Base-by-base conservation (phyloP, 352 stramenopile genomes). In the Globisporangium heterothallicum region DNA sequence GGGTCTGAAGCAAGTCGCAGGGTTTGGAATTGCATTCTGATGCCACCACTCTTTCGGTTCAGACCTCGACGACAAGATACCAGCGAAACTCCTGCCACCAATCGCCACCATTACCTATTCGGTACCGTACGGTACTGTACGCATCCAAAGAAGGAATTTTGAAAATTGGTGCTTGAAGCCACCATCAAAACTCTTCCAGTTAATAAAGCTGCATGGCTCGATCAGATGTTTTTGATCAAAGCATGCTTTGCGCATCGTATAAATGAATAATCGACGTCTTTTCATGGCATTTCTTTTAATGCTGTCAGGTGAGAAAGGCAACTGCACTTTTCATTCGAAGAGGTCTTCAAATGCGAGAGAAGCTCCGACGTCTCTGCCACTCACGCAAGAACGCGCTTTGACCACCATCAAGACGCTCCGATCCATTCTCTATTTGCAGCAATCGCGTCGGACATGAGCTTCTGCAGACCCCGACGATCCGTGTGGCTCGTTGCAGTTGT, bases 81-180 rank as follows among this genome's bases (percentile, higher is more conserved):
- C 32, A 38, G 32, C n/a, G 10, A 16, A 10, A 16, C 32, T 38
- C 32, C 32, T 38, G 32, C 32, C n/a, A n/a, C n/a, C 32, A 38
- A 18, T 10, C 32, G 14, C 3, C 10, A 38, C 32, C n/a, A 2
- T 38, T 10, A 18, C 32, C 3, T 38, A n/a, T n/a, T n/a, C n/a
- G 45, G 45, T 25, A 8, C 45, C 41, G 30, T 27, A 25, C 12
- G 30, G 45, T 52, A 42, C 45, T 51, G 45, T 51, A 51, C 45
- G 14, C 18, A 52, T 42, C 45, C 30, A n/a, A 27, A 42, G 32
- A 42, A 35, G 16, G 43, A 36, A 30, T 7, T 36, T 19, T 47
- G 21, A n/a, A n/a, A n/a, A n/a, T n/a, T n/a, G 27, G 24, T 18
- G 19, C 13, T 42, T 52, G 30, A 52, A 52, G 29, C 29, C 26